A percentile compares a stretch with the other conserved stretches of the same genome.
phyloP scores from a whole-genome alignment of 768 basidiomycete genomes.

The Psilocybe cubensis region DNA sequence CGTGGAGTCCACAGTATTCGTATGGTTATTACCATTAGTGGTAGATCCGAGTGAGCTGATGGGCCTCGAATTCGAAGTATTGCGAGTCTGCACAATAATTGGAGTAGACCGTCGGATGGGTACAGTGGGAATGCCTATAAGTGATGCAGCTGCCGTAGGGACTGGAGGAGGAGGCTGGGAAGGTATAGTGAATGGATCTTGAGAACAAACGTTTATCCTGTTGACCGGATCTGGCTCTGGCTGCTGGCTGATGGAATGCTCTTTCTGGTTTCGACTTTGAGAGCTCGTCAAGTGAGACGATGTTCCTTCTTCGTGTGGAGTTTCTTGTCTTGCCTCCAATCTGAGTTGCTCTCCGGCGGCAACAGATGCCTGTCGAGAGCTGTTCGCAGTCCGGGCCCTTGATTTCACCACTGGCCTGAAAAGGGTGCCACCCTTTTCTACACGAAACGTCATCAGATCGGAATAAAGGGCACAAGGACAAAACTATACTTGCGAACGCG shows the following conservation, averaged over 20 bases:
- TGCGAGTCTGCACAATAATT: background rate
- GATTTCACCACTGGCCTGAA: slow-evolving; percentile 71
- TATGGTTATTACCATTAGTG: background rate
- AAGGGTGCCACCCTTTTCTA: slow-evolving; percentile 74
- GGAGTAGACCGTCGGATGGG: slow-evolving; percentile 8
- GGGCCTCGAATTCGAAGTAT: background rate
- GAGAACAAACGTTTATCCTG: background rate
- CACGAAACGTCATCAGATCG: slow-evolving; percentile 3
- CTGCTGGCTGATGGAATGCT: background rate
- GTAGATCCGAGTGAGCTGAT: background rate
- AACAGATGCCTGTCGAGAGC: slow-evolving; percentile 33
- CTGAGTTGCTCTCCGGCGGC: slow-evolving; percentile 15
- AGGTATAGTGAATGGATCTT: background rate
- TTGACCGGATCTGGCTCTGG: background rate
- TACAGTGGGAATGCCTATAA: slow-evolving; percentile 9
- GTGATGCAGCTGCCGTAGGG: slow-evolving; percentile 6
- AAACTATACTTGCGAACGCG: slow-evolving; percentile 62
- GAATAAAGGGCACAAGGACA: slow-evolving; percentile 4
- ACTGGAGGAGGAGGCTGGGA: background rate
- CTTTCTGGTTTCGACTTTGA: background rate
- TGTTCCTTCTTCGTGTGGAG: background rate
- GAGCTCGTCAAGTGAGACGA: background rate
- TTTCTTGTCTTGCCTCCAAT: background rate
- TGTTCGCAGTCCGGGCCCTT: slow-evolving; percentile 43
- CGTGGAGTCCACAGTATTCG: background rate